Conservation (phyloP, 2,329 filamentous ascomycete species). For the Thermothelomyces thermophilus region DNA sequence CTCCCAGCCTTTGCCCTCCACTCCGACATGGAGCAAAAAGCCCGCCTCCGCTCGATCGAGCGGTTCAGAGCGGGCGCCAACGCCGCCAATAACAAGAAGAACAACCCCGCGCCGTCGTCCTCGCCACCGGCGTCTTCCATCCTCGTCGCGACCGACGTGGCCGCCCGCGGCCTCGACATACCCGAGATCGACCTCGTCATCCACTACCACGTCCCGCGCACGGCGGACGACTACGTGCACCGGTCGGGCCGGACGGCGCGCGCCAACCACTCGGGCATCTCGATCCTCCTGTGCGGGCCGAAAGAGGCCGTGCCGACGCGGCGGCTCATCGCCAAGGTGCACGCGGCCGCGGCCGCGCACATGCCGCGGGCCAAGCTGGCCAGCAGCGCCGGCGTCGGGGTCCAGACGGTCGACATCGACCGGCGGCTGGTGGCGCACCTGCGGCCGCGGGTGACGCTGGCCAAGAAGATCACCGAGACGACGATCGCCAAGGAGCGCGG, state of each 20-base stretch:
- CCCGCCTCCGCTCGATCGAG: conserved; percentile 85
- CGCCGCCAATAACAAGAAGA: conserved; percentile 19
- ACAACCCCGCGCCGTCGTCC: conserved; percentile 9
- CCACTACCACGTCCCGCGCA: conserved; percentile 89
- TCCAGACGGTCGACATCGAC: conserved; percentile 78
- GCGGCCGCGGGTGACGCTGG: conserved; percentile 67
- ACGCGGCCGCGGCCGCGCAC: conserved; percentile 49
- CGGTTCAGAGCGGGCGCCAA: conserved; percentile 63
- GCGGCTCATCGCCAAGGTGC: conserved; percentile 80
- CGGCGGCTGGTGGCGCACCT: conserved; percentile 69
- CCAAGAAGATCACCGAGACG: conserved; percentile 83
- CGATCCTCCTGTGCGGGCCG: conserved; percentile 81
- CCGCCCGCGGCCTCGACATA: conserved; percentile 89
- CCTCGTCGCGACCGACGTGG: conserved; percentile 87
- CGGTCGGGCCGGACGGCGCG: conserved; percentile 91
- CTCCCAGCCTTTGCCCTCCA: conserved; percentile 74
- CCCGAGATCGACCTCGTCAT: conserved; percentile 81
- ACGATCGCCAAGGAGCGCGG: conserved; percentile 81
- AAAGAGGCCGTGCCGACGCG: conserved; percentile 84
- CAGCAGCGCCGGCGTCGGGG: conserved; percentile 45
- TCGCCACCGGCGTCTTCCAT: conserved; percentile 37
- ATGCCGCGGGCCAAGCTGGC: conserved; percentile 38
- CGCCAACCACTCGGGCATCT: conserved; percentile 68
- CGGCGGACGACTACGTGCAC: conserved; percentile 92
- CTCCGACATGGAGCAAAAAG: conserved; percentile 93